Evolutionary conservation across 2,329 filamentous ascomycete species (phyloP).

Genomic region (Ophiognomonia clavigignenti-juglandacearum): DNA sequence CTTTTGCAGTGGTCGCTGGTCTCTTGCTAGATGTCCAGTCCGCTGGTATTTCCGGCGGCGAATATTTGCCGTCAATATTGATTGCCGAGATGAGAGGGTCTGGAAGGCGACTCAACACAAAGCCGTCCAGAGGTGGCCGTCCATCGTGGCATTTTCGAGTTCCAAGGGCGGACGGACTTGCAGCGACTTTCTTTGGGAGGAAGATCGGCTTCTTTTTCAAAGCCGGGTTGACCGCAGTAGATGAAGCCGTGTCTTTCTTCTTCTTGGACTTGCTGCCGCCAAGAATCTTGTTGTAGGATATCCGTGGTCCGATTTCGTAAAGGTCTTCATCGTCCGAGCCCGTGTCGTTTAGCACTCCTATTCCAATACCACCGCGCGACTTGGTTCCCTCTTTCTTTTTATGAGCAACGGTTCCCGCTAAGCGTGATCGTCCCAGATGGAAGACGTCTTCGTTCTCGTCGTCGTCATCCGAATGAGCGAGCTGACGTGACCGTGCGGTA

Average conservation of each 20-base stretch:
- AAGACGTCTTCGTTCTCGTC: constrained; percentile 29
- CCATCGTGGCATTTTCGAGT: constrained; percentile 78
- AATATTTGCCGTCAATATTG: constrained; percentile 43
- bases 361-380: constrained; percentile 67
- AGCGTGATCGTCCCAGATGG: constrained; percentile 21
- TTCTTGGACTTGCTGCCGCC: constrained; percentile 79
- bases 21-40: constrained; percentile 67
- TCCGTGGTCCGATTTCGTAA: constrained; percentile 85
- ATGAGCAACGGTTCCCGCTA: constrained; percentile 12
- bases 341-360: constrained; percentile 86
- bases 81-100: constrained; percentile 42
- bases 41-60: constrained; percentile 62
- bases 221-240: constrained; percentile 56
- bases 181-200: constrained; percentile 58
- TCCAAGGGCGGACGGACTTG: constrained; percentile 35
- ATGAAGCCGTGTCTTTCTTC: constrained; percentile 46
- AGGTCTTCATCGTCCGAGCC: constrained; percentile 94
- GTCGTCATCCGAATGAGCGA: constrained; percentile 38
- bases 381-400: constrained; percentile 45
- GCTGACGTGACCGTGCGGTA: constrained; percentile 21
- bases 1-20: constrained; percentile 24
- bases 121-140: constrained; percentile 72
- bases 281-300: constrained; percentile 78
- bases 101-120: constrained; percentile 59
- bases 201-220: constrained; percentile 68